Conservation (phyloP, 208 protist species). For the Herpetomonas samuelpessoai region DNA sequence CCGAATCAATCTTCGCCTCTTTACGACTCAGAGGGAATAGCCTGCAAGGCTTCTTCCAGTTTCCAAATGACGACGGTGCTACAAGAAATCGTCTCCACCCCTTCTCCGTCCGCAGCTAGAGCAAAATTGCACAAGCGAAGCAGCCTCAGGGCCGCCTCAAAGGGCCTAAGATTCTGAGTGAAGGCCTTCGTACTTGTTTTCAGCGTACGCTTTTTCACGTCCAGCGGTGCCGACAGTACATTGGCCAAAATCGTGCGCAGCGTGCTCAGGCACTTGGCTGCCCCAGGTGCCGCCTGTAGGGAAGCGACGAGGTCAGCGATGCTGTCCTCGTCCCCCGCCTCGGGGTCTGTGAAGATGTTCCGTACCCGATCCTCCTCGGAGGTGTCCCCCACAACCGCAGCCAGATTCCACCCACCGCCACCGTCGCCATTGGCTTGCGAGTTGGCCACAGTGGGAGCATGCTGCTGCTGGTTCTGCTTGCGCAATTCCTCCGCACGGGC, state of each 20-base stretch:
- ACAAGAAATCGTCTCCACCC: constrained; percentile 33
- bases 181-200: constrained; percentile 56
- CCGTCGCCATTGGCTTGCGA: background rate
- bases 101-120: constrained; percentile 34
- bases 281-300: constrained; percentile 18
- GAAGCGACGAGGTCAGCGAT: constrained; percentile 24
- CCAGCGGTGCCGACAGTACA: constrained; percentile 59
- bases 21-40: constrained; percentile 7
- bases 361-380: constrained; percentile 17
- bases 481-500: constrained; percentile 9
- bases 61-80: constrained; percentile 61
- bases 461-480: background rate
- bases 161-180: constrained; percentile 34
- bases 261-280: constrained; percentile 32
- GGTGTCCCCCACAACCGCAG: constrained; percentile 1
- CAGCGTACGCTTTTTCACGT: constrained; percentile 63
- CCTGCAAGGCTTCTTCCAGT: constrained; percentile 25
- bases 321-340: background rate
- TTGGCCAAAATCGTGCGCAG: constrained; percentile 64
- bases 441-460: background rate
- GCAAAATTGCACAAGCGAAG: constrained; percentile 69
- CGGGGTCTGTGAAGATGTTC: constrained; percentile 26
- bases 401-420: constrained; percentile 5
- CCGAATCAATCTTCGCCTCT: background rate
- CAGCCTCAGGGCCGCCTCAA: constrained; percentile 43